Evolutionary conservation across 1,139 yeast species (phyloP), one percentile per base, ranked within the genome.

Genomic region (Geotrichum cucujoidarum): DNA sequence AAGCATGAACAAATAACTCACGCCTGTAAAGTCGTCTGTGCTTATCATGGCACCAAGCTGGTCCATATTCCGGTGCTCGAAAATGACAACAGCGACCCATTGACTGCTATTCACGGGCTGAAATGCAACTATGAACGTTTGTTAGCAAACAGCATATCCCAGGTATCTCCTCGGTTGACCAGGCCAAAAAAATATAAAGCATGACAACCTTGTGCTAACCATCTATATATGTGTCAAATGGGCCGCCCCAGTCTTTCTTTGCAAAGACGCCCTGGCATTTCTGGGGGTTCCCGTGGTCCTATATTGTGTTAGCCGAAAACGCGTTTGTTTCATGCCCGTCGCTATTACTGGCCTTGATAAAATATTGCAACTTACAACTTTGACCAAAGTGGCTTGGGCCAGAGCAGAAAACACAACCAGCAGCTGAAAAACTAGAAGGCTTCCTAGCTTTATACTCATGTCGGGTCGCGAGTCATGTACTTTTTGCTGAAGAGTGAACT

Each of bases 241-340:
- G 73, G 40, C 97, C 97, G 43, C 89, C 86, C 92, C 95, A 87
- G 62, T 90, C 95, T 44, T 78, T 74, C 59, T 82, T 83, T 47
- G 92, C 77, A 67, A 90, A 92, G 78, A 92, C 81, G 36, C 98
- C 98, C 7, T 89, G 76, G 66, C 98, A 92, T 25, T 79, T 79
- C 61, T 85, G 94, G 16, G 82, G 40, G 7, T 32, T 20, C 11
- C 25, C 24, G 21, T 24, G 31, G 33, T 45, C 30, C 48, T 45
- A 43, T n/a, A 29, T n/a, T n/a, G n/a, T n/a, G n/a, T n/a, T n/a
- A n/a, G n/a, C n/a, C n/a, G n/a, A n/a, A n/a, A n/a, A n/a, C n/a
- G n/a, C n/a, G n/a, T n/a, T n/a, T n/a, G n/a, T n/a, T n/a, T n/a
- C n/a, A n/a, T n/a, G n/a, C n/a, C n/a, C n/a, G 27, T 24, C 10